A percentile compares a stretch with the other conserved stretches of the same genome.
These are phyloP conservation scores for Yamadazyma conglobata DNA, from an alignment of 1,139 yeast genomes.

Conservation along the genomic window DNA sequence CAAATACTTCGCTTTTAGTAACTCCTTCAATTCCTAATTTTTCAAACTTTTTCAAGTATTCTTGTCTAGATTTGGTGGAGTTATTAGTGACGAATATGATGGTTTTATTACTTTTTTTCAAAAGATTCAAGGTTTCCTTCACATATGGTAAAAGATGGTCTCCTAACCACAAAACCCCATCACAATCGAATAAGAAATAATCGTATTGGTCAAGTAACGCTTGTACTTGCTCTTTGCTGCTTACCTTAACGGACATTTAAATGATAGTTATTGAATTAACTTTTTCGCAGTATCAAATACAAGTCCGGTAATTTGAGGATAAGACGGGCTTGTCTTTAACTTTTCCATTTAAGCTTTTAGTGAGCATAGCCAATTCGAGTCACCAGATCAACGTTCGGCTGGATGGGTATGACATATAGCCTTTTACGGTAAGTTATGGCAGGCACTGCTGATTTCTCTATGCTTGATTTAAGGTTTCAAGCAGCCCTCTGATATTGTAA, in stretches of 20 bases:
- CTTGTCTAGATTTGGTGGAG: constrained; percentile 81
- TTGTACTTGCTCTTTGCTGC: constrained; percentile 16
- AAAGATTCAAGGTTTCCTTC: constrained; percentile 35
- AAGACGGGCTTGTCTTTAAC: no score
- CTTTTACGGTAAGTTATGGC: no score
- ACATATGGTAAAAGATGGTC: constrained; percentile 43
- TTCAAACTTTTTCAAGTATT: constrained; percentile 72
- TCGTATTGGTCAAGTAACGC: constrained; percentile 31
- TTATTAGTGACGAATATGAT: constrained; percentile 91
- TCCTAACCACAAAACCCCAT: constrained; percentile 49
- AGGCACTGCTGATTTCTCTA: no score
- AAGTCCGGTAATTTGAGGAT: no score
- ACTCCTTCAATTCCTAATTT: constrained; percentile 67
- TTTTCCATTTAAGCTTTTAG: no score
- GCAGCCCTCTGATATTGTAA: no score
- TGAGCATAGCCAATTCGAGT: no score
- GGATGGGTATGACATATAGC: no score
- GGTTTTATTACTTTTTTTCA: constrained; percentile 46
- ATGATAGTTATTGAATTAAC: no score
- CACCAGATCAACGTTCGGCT: no score
- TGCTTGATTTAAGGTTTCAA: no score
- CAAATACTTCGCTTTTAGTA: constrained; percentile 73
- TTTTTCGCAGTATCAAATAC: no score
- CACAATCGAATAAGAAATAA: constrained; percentile 45
- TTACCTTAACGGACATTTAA: constrained; percentile 19